Evolutionary conservation across 2,329 filamentous ascomycete species (phyloP), one percentile per base, ranked within the genome.

Genomic region (Diaporthe aspalathi): DNA sequence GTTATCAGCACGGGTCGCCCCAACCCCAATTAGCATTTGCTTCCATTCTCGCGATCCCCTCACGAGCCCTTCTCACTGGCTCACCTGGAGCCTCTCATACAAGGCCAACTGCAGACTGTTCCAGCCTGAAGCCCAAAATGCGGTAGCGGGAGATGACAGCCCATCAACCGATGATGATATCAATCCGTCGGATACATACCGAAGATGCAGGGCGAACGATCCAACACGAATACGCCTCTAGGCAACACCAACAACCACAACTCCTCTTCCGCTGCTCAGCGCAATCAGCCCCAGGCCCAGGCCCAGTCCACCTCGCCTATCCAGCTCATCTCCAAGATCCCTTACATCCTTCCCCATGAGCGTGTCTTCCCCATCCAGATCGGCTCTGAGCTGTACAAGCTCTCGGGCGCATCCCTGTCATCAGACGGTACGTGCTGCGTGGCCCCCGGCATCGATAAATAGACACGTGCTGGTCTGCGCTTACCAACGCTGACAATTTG

Each of bases 301-400:
- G 27, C 24, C 43, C 52, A 38, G 29, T 60, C 66, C 2, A 3
- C 32, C 22, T 75, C 79, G 1, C 62, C 67, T 16, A 66, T 65
- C 35, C 77, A 80, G 72, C 78, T 80, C 71, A 79, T 86, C 68
- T 79, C 80, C 74, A 83, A 83, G 75, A 90, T 90, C 60, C 88
- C 87, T 32, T 83, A 82, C 56, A 85, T 90, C 67, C 84, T 93
- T 22, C 92, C 92, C 3, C 90, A 91, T 74, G 90, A 92, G 78
- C 90, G 91, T 76, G 91, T 93, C 22, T 94, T 93, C 73, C 91
- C 91, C 2, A 91, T 93, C 72, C 92, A 93, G 81, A 92, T 93
- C 75, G 91, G 92, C 22, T 88, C 89, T 20, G 89, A 92, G 80
- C 82, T 93, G 66, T 93, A 93, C 77, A 90, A 92, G 79, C 85